A percentile compares a stretch with the other conserved stretches of the same genome.
These are phyloP conservation scores for Calonectria multiphialidica DNA, from an alignment of 2,329 filamentous ascomycete species.

Conservation along the genomic window DNA sequence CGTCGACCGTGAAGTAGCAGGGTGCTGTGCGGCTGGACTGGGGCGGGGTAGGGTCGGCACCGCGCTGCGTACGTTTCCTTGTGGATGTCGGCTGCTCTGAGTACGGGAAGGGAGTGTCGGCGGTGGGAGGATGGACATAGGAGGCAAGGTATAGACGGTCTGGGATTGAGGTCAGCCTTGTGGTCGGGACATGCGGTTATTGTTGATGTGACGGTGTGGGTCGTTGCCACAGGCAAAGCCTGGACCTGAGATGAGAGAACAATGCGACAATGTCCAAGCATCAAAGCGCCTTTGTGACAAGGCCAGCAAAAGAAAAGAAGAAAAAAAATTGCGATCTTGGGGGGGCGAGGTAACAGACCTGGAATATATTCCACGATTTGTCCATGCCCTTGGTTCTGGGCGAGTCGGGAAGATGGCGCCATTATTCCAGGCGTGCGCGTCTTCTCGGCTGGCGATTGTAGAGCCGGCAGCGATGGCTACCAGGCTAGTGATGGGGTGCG, in stretches of 20 bases:
- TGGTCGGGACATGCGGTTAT: slow-evolving; percentile 29
- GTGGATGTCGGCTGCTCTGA: slow-evolving; percentile 72
- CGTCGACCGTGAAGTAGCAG: slow-evolving; percentile 96
- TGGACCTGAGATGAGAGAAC: slow-evolving; percentile 38
- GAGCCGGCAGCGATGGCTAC: slow-evolving; percentile 9
- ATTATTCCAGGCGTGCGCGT: slow-evolving; percentile 53
- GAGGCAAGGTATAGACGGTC: slow-evolving; percentile 96
- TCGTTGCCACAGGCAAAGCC: slow-evolving; percentile 14
- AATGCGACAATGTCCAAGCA: slow-evolving; percentile 47
- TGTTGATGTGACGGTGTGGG: slow-evolving; percentile 17
- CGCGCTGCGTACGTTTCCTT: slow-evolving; percentile 64
- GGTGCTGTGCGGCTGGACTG: slow-evolving; percentile 64
- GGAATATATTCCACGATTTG: slow-evolving; percentile 97
- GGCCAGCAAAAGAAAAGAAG: neutral
- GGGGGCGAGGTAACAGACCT: slow-evolving; percentile 66
- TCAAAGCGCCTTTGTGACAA: slow-evolving; percentile 20
- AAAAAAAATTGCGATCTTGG: slow-evolving; percentile 25
- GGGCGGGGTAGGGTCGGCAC: slow-evolving; percentile 57
- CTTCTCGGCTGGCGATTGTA: slow-evolving; percentile 15
- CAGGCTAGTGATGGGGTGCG: slow-evolving; percentile 14
- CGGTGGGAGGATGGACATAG: slow-evolving; percentile 84
- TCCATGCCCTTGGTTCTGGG: slow-evolving; percentile 82
- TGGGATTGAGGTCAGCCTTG: slow-evolving; percentile 56
- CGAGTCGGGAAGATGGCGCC: slow-evolving; percentile 62
- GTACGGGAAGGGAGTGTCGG: slow-evolving; percentile 89